Evolutionary conservation across 2,329 filamentous ascomycete genomes (phyloP).

Genomic region (Trichocomaceae sp.): DNA sequence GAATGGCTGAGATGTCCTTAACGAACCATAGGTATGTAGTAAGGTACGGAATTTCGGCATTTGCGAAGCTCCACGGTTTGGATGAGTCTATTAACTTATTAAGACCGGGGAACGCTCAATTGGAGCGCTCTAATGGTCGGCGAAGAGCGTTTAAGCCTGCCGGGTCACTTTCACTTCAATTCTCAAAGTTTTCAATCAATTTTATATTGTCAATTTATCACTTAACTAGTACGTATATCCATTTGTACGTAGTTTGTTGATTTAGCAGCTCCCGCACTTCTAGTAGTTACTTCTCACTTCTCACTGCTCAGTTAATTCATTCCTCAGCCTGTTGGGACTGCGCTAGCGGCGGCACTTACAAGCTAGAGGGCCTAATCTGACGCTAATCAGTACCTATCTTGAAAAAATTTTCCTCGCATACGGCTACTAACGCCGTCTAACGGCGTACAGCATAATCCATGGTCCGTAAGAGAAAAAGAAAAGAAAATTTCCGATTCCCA

Average conservation of each 20-base stretch:
- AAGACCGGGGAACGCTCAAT: no score
- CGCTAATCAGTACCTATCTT: not conserved
- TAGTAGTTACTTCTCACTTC: no score
- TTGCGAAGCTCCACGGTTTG: not conserved
- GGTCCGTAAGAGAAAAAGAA: not conserved
- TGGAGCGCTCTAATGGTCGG: not conserved
- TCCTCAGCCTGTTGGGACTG: not conserved
- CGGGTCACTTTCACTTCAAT: not conserved
- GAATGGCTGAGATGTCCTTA: no score
- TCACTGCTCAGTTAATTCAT: not conserved
- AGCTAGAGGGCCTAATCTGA: not conserved
- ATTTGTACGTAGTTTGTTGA: not conserved
- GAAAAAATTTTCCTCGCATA: not conserved
- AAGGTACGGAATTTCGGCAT: not conserved
- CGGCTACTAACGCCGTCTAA: no score
- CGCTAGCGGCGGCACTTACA: not conserved
- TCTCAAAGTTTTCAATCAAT: no score
- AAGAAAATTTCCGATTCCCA: not conserved
- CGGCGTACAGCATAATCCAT: no score
- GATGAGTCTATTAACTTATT: not conserved
- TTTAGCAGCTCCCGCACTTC: no score
- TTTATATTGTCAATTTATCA: not conserved
- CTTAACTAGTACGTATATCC: no score
- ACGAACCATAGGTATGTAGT: no score
- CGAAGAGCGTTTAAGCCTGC: not conserved